Base-by-base conservation (phyloP, 2,329 filamentous ascomycete genomes). In the Diaporthe citriasiana region DNA sequence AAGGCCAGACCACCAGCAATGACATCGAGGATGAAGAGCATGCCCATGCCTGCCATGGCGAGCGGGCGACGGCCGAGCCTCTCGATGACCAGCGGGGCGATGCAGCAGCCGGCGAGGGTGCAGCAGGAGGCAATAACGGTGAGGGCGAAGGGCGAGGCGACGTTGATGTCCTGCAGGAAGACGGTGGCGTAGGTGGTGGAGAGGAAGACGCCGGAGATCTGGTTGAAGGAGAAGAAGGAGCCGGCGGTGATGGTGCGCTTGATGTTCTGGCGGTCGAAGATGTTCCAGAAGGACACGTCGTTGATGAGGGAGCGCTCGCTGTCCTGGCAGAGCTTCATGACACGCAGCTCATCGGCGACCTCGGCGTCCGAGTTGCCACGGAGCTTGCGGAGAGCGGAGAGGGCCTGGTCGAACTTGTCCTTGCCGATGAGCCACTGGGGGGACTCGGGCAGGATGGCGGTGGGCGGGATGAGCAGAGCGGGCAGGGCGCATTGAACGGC, bases 161-260 rank as follows among this genome's bases (percentile, higher is more conserved):
- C 77, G 3, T 81, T 82, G 42, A 82, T 76, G 45, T 81, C 77
- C 15, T 80, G 80, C 15, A 84, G 78, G 70, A 84, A 82, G 60
- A 83, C 79, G 0, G 82, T 83, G 13, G 82, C 78, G 71, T 84
- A 84, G 2, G 82, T 83, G 1, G 79, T 81, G 30, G 81, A 81
- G 12, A 84, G 78, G 42, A 83, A 82, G 68, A 83, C 73, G 15
- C 82, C 82, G 7, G 81, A 81, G 27, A 84, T 78, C 66, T 84
- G 82, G 59, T 82, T 82, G 25, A 83, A 75, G 47, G 79, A 81
- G 70, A 80, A 82, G 69, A 83, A 81, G 1, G 82, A 80, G 4
- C 82, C 82, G 1, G 79, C 81, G 9, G 80, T 81, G 42, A 84
- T 68, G 22, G 82, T 84, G 22, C 82, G 81, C 66, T 79, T 78